Evolutionary conservation across 176 grass and related monocot genomes (phyloP).

Genomic region (Hordeum marinum): DNA sequence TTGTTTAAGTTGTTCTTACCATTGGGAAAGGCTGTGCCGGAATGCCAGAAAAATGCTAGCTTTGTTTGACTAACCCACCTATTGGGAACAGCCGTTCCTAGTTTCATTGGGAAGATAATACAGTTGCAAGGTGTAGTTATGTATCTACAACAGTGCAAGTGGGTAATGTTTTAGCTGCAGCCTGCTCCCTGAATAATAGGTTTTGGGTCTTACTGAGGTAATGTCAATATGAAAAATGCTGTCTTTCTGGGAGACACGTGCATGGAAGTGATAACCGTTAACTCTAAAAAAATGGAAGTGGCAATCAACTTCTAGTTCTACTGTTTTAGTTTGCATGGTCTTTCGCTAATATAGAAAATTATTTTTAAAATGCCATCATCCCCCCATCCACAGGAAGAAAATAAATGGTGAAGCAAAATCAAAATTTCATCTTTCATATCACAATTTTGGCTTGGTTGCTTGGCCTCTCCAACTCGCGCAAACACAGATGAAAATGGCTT

Average conservation of each 20-base stretch:
- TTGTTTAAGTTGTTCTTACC: not conserved
- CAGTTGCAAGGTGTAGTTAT: not conserved
- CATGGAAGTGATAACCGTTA: not conserved
- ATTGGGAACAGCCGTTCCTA: not conserved
- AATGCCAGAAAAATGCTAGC: not conserved
- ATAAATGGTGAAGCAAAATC: not conserved
- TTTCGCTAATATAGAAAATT: not conserved
- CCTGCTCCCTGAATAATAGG: not conserved
- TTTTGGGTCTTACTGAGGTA: not conserved
- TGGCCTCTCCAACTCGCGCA: not conserved
- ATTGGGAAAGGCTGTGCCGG: not conserved
- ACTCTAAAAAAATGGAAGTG: not conserved
- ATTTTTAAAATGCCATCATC: not conserved
- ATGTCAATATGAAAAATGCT: not conserved
- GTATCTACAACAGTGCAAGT: not conserved
- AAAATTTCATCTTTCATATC: not conserved
- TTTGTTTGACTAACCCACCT: not conserved
- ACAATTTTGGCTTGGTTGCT: not conserved
- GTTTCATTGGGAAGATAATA: not conserved
- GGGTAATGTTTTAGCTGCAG: not conserved
- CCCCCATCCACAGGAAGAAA: not conserved
- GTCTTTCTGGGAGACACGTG: not conserved
- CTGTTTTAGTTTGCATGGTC: not conserved
- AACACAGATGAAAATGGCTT: not conserved
- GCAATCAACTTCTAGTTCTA: not conserved